Base-by-base conservation (phyloP, 2,329 filamentous ascomycete species). In the Colletotrichum somersetense region DNA sequence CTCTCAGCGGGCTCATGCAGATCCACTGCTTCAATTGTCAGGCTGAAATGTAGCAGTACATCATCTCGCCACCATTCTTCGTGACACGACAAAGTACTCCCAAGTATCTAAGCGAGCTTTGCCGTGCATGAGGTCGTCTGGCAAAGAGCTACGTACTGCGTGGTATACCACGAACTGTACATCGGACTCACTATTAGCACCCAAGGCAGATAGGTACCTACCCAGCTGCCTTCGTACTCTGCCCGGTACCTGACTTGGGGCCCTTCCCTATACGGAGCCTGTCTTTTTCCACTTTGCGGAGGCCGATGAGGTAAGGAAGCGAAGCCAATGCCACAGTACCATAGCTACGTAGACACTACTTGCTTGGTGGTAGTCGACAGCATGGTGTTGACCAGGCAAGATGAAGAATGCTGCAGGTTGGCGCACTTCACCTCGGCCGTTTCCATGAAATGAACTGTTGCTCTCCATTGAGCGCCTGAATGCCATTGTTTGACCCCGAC, bases 21-120 rank as follows among this genome's bases (percentile, higher is more conserved):
- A 73, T 66, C 67, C 62, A 66, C 71, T 71, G 56, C 67, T 52
- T 62, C 70, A 62, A 64, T 72, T n/a, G 53, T 50, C 40, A 23
- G 55, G 70, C 48, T 70, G 59, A 33, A 33, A 50, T 38, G 70
- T 72, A 65, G 12, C 14, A 30, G 3, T 72, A 72, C 70, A 18
- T 56, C 4, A 0, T 0, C 12, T 33, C 33, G 66, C 55, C 33
- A 35, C n/a, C 3, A 1, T 18, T 7, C 4, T 30, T 14, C 20
- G 18, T 40, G 23, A 61, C 5, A 56, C 23, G 7, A 18, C 14
- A 42, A 55, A 44, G 70, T 72, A 72, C 12, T 10, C 6, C 6
- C n/a, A 48, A 14, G 61, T 64, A 61, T 23, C 40, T 6, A 12
- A 5, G 23, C 23, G 26, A 64, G 26, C 67, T 67, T 35, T 26